Evolutionary conservation across 805 yeast species (phyloP), one percentile per base, ranked within the genome.

Genomic region (Myxozyma neglecta): DNA sequence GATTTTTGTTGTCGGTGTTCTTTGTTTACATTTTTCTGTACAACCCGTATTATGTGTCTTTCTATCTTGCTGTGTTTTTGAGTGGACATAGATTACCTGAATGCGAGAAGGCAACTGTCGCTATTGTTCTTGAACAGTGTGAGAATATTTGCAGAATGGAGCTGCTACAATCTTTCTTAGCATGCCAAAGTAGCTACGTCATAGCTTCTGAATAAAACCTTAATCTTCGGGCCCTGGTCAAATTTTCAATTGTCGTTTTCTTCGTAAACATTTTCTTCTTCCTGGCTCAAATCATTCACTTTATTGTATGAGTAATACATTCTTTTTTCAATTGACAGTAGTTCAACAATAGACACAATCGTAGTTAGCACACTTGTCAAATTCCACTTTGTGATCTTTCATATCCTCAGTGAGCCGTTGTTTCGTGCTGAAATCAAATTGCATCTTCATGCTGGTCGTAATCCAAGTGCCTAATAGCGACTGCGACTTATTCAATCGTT

Each of bases 371-470:
- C 66, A 53, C 66, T 56, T 63, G 66, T 63, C 66, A 63, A 63
- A 63, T 63, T 63, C 66, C 66, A 63, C 64, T 52, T 36, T 53
- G 46, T 13, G n/a, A 46, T 16, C 37, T 16, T 6, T 43, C 39
- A 51, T 55, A 64, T 51, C 56, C 56, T 47, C 29, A 56, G 64
- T 63, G 66, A 63, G 66, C 66, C 66, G 66, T 55, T 60, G 66
- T 57, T 24, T 56, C 14, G 63, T 63, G 66, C 66, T 59, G 59
- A 63, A 35, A 63, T 56, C 61, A 48, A 63, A 34, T 11, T 11
- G 18, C 53, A 5, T 7, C 37, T 52, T 24, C 13, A 42, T 46
- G n/a, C 16, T 16, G 16, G 64, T 29, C 51, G 66, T 63, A 63
- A 47, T 59, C 66, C 56, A 20, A 63, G 61, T 53, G 64, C 61